phyloP scores from a whole-genome alignment of 441 rosid species.

The Jatropha multifida region DNA sequence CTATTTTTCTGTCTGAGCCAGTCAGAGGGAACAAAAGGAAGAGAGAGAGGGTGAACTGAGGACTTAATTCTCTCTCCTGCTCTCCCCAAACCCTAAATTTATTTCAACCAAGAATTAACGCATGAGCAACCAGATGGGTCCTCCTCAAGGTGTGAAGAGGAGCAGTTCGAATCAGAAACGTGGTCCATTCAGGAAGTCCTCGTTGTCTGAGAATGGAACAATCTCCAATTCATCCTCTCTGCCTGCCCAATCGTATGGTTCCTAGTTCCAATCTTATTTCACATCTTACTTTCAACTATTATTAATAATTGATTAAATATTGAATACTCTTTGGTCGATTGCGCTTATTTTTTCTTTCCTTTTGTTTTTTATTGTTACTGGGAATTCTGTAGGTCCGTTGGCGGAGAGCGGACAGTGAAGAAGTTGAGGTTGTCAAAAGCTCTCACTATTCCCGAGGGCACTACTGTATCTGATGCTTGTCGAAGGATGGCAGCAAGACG shows the following conservation, averaged over 20 bases:
- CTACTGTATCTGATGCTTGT: constrained; percentile 88
- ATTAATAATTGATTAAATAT: background rate
- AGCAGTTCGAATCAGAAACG: constrained; percentile 14
- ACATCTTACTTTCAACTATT: background rate
- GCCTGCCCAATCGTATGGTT: constrained; percentile 12
- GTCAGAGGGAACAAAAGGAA: background rate
- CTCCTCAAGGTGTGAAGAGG: constrained; percentile 17
- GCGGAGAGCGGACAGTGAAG: constrained; percentile 86
- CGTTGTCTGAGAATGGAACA: constrained; percentile 8
- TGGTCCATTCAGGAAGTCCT: constrained; percentile 16
- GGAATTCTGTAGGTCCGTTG: constrained; percentile 28
- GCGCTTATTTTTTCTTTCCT: background rate
- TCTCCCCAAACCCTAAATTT: background rate
- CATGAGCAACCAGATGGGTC: constrained; percentile 18
- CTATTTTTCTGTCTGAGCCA: too few relatives aligned
- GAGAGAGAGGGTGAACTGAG: background rate
- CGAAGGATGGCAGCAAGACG: constrained; percentile 83
- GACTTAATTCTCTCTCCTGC: background rate
- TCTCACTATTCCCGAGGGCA: constrained; percentile 88
- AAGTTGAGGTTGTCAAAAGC: constrained; percentile 83
- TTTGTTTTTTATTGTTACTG: background rate
- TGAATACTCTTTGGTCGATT: background rate
- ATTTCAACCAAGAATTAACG: background rate
- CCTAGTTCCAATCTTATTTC: background rate
- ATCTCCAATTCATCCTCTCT: constrained; percentile 15